Percentiles rank a stretch among this genome's conserved stretches.
phyloP scores from a whole-genome alignment of 2,329 filamentous ascomycete species.

The Xylariaceae sp. region DNA sequence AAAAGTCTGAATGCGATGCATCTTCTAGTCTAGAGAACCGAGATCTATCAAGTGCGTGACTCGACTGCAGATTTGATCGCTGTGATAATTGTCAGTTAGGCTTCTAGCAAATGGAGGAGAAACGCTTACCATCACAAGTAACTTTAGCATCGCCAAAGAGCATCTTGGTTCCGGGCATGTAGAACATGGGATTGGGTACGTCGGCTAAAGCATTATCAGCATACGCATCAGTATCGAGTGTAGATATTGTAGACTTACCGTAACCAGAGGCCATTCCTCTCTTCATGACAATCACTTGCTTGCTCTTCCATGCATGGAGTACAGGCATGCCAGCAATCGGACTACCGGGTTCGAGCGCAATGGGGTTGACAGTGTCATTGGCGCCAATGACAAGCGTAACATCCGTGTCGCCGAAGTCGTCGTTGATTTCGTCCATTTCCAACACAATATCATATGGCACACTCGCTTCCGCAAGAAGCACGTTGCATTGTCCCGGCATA shows the following conservation, averaged over 20 bases:
- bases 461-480: constrained; percentile 78
- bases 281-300: constrained; percentile 92
- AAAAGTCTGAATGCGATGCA: constrained; percentile 8
- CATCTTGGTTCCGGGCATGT: constrained; percentile 85
- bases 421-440: constrained; percentile 96
- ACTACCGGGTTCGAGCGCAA: constrained; percentile 75
- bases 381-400: constrained; percentile 84
- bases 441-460: constrained; percentile 90
- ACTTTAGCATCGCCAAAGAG: constrained; percentile 85
- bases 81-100: constrained; percentile 19
- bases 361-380: constrained; percentile 89
- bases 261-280: constrained; percentile 83
- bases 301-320: constrained; percentile 88
- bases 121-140: constrained; percentile 66
- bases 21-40: constrained; percentile 17
- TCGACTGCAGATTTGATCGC: constrained; percentile 40
- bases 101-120: constrained; percentile 13
- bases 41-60: constrained; percentile 29
- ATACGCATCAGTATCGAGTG: neutral
- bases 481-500: constrained; percentile 93
- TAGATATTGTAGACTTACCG: constrained; percentile 44
- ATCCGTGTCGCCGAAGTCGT: constrained; percentile 81
- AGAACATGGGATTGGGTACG: constrained; percentile 91
- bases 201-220: constrained; percentile 52
- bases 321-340: constrained; percentile 91